phyloP scores from a whole-genome alignment of 179 eudicot species.

The Monotropa hypopitys region DNA sequence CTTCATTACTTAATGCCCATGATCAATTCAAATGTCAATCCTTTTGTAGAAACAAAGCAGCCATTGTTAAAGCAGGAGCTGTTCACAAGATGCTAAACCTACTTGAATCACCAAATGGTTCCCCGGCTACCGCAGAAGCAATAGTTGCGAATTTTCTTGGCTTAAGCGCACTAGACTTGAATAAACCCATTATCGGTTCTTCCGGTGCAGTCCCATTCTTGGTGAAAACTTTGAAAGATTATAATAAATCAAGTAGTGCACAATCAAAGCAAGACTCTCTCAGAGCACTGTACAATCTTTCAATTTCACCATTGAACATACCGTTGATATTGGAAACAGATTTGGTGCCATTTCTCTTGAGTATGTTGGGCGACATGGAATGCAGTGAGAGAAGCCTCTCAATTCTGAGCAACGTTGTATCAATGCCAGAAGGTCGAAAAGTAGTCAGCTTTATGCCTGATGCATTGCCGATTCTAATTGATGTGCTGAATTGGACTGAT shows the following conservation, averaged over 20 bases:
- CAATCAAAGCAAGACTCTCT: slow-evolving; percentile 65
- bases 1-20: neutral
- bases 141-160: slow-evolving; percentile 82
- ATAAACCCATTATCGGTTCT: slow-evolving; percentile 63
- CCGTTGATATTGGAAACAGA: slow-evolving; percentile 38
- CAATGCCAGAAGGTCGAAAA: slow-evolving; percentile 51
- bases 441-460: slow-evolving; percentile 38
- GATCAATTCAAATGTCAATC: neutral
- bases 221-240: slow-evolving; percentile 35
- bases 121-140: slow-evolving; percentile 39
- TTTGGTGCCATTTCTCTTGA: slow-evolving; percentile 40
- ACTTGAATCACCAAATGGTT: slow-evolving; percentile 36
- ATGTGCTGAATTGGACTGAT: slow-evolving; percentile 74
- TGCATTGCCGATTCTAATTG: slow-evolving; percentile 41
- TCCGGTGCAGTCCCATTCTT: slow-evolving; percentile 67
- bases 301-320: slow-evolving; percentile 49
- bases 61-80: slow-evolving; percentile 88
- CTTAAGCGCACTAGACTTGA: slow-evolving; percentile 68
- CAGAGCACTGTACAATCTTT: slow-evolving; percentile 75
- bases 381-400: slow-evolving; percentile 65
- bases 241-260: slow-evolving; percentile 14
- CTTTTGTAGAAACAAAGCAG: slow-evolving; percentile 63
- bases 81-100: slow-evolving; percentile 75
- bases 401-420: slow-evolving; percentile 57
- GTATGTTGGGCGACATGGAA: slow-evolving; percentile 52